A percentile compares a stretch with the other conserved stretches of the same genome.
Evolutionary conservation across 2,329 filamentous ascomycete genomes (phyloP).

Genomic region (Lachnellula occidentalis): DNA sequence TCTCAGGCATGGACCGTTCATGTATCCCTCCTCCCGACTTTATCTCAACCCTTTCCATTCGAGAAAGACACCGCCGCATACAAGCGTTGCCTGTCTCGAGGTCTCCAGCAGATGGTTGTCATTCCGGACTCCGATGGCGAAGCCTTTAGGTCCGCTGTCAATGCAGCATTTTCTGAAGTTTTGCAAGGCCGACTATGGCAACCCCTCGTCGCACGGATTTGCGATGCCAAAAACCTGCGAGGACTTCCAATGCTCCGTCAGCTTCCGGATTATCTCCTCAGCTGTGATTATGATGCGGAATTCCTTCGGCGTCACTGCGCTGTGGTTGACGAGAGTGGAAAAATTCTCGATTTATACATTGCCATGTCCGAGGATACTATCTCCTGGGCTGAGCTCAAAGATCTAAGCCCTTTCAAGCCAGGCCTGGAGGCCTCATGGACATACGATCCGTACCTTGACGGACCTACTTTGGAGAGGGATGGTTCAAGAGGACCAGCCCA

Average conservation of each 20-base stretch:
- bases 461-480: conserved; percentile 25
- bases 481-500: neutral
- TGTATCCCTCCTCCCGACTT: conserved; percentile 51
- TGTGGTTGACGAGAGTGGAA: conserved; percentile 48
- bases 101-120: conserved; percentile 52
- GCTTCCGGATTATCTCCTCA: conserved; percentile 40
- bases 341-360: conserved; percentile 55
- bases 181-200: conserved; percentile 49
- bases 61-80: conserved; percentile 57
- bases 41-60: conserved; percentile 52
- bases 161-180: conserved; percentile 44
- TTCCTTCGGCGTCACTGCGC: conserved; percentile 51
- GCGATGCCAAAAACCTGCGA: conserved; percentile 48
- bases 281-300: conserved; percentile 41
- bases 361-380: conserved; percentile 49
- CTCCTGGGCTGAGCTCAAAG: conserved; percentile 46
- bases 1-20: conserved; percentile 52
- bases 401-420: conserved; percentile 43
- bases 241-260: conserved; percentile 56
- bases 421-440: conserved; percentile 52
- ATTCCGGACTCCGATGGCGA: conserved; percentile 44
- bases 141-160: conserved; percentile 45
- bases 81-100: conserved; percentile 54
- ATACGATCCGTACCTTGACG: conserved; percentile 46
- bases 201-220: conserved; percentile 53